Evolutionary conservation across 106 monocot species (phyloP).

Genomic region (Xerophyta viscosa): DNA sequence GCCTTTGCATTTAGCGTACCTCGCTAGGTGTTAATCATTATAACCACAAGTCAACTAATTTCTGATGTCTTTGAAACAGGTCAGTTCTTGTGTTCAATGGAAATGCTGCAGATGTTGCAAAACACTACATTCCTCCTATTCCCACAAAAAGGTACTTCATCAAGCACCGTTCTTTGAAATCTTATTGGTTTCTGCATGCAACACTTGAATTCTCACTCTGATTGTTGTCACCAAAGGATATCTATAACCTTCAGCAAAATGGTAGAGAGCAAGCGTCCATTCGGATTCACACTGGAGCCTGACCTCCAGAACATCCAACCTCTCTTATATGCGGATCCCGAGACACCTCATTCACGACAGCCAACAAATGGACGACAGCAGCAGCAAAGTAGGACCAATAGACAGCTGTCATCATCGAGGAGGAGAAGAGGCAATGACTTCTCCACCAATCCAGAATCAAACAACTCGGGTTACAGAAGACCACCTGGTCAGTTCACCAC

Average conservation of each 20-base stretch:
- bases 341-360: not conserved
- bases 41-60: too few species aligned
- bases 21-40: too few species aligned
- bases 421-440: conserved; percentile 18
- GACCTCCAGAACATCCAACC: conserved; percentile 56
- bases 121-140: conserved; percentile 80
- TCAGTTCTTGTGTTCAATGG: conserved; percentile 81
- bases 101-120: conserved; percentile 83
- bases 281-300: conserved; percentile 31
- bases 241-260: conserved; percentile 83
- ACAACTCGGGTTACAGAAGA: not conserved
- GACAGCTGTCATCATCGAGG: not conserved
- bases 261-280: conserved; percentile 43
- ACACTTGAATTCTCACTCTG: not conserved
- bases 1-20: too few species aligned
- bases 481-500: conserved; percentile 1
- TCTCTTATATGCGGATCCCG: conserved; percentile 10
- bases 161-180: not conserved
- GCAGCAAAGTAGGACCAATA: not conserved
- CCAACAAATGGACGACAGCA: not conserved
- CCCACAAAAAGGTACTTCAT: conserved; percentile 53
- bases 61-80: conserved; percentile 13
- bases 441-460: too few species aligned
- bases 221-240: conserved; percentile 30
- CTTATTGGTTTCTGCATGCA: too few species aligned